Evolutionary conservation across 2,329 filamentous ascomycete species (phyloP).

Genomic region (Colletotrichum liaoningense): DNA sequence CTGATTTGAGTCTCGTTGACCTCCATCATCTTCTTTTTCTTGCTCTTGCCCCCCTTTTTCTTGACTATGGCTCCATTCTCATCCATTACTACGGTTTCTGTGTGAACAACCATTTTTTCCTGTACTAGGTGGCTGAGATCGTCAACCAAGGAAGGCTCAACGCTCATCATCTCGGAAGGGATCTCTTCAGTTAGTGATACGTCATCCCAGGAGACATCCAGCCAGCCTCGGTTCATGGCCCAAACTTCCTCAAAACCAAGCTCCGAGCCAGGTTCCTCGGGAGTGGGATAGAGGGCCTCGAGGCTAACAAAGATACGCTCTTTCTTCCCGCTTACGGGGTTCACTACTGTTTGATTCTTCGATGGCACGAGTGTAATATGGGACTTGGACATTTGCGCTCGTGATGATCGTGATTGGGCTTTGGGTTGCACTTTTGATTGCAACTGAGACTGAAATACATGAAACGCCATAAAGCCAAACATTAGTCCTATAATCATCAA

Average conservation of each 20-base stretch:
- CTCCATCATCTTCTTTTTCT: slow-evolving; percentile 85
- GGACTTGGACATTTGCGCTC: slow-evolving; percentile 69
- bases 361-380: slow-evolving; percentile 77
- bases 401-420: slow-evolving; percentile 45
- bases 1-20: slow-evolving; percentile 93
- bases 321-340: slow-evolving; percentile 83
- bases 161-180: slow-evolving; percentile 12
- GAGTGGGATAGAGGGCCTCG: slow-evolving; percentile 84
- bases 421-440: slow-evolving; percentile 41
- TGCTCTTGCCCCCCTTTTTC: slow-evolving; percentile 61
- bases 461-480: slow-evolving; percentile 56
- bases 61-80: slow-evolving; percentile 68
- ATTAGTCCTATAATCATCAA: slow-evolving; percentile 99
- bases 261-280: slow-evolving; percentile 77
- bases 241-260: slow-evolving; percentile 93
- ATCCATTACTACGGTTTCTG: slow-evolving; percentile 61
- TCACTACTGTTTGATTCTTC: slow-evolving; percentile 82
- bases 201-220: slow-evolving; percentile 66
- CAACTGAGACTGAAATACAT: slow-evolving; percentile 64
- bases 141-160: slow-evolving; percentile 35
- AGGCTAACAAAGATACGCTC: slow-evolving; percentile 92
- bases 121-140: slow-evolving; percentile 40
- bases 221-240: slow-evolving; percentile 79
- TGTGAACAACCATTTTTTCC: slow-evolving; percentile 56
- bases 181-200: slow-evolving; percentile 27